Conservation (phyloP, 2,329 filamentous ascomycete genomes). For the Hyphodiscus sp. region DNA sequence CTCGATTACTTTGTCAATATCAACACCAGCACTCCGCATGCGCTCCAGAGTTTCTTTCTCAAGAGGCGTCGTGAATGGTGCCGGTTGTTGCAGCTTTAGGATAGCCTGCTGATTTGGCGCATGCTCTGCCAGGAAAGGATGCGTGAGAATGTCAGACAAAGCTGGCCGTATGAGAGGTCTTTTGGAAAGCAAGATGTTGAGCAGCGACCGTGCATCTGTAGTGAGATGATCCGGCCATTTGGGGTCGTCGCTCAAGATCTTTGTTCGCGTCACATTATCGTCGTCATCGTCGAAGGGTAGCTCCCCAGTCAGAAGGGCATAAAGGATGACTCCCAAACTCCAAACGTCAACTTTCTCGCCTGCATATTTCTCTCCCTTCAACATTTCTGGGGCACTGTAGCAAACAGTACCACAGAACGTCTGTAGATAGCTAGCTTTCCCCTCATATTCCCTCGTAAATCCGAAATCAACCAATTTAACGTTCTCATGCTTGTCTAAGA, state of each 20-base stretch:
- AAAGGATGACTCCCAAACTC: conserved; percentile 81
- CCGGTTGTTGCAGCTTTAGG: conserved; percentile 69
- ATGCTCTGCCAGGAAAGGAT: conserved; percentile 83
- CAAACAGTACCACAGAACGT: conserved; percentile 98
- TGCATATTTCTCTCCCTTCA: conserved; percentile 96
- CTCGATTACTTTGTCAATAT: conserved; percentile 91
- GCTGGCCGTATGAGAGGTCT: conserved; percentile 76
- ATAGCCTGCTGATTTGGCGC: conserved; percentile 86
- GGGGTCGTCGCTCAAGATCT: conserved; percentile 80
- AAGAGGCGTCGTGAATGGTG: conserved; percentile 76
- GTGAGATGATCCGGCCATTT: conserved; percentile 77
- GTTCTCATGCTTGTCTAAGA: conserved; percentile 93
- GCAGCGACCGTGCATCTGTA: conserved; percentile 67
- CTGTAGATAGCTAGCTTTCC: conserved; percentile 87
- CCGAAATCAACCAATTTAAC: conserved; percentile 98
- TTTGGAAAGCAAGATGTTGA: conserved; percentile 81
- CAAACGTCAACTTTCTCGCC: conserved; percentile 97
- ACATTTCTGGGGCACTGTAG: conserved; percentile 97
- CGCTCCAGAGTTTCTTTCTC: conserved; percentile 89
- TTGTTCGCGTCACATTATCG: conserved; percentile 76
- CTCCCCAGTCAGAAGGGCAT: conserved; percentile 75
- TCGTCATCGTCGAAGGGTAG: conserved; percentile 96
- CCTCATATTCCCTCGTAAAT: conserved; percentile 95
- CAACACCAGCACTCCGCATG: conserved; percentile 89
- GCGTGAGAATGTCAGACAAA: conserved; percentile 76